These are phyloP conservation scores for Penicillium frequentans DNA, from an alignment of 2,329 filamentous ascomycete genomes.

Conservation along the genomic window DNA sequence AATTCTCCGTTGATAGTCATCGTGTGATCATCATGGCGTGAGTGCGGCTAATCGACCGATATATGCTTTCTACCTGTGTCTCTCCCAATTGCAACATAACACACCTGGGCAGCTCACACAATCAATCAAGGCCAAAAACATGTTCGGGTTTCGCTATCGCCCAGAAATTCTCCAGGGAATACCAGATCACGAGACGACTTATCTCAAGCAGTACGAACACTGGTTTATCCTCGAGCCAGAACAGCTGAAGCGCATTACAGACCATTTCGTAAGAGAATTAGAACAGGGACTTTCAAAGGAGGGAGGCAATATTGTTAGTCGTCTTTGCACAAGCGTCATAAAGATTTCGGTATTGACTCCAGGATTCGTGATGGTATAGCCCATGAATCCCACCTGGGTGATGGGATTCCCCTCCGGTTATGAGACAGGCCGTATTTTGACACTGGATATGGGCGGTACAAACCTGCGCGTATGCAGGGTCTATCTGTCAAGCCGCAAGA, in stretches of 20 bases:
- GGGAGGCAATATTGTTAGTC: constrained; percentile 79
- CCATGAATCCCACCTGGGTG: constrained; percentile 92
- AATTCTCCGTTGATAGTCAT: constrained; percentile 4
- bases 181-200: constrained; percentile 47
- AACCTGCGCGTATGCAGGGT: constrained; percentile 88
- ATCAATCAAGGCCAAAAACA: not conserved
- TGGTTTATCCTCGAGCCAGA: constrained; percentile 70
- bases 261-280: constrained; percentile 80
- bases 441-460: constrained; percentile 87
- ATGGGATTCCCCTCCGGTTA: constrained; percentile 76
- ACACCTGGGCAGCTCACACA: not conserved
- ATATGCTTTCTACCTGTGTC: not conserved
- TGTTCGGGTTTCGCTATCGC: constrained; percentile 16
- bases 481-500: constrained; percentile 72
- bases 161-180: constrained; percentile 38
- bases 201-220: constrained; percentile 76
- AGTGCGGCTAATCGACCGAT: not conserved
- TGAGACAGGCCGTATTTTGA: constrained; percentile 77
- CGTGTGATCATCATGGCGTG: constrained; percentile 22
- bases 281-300: constrained; percentile 74
- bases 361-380: constrained; percentile 50
- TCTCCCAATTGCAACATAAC: not conserved
- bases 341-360: not conserved
- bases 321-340: not conserved
- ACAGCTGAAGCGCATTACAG: constrained; percentile 82